These are phyloP conservation scores for Stentor roeselii DNA, from an alignment of 73 alveolate species.

Conservation along the genomic window DNA sequence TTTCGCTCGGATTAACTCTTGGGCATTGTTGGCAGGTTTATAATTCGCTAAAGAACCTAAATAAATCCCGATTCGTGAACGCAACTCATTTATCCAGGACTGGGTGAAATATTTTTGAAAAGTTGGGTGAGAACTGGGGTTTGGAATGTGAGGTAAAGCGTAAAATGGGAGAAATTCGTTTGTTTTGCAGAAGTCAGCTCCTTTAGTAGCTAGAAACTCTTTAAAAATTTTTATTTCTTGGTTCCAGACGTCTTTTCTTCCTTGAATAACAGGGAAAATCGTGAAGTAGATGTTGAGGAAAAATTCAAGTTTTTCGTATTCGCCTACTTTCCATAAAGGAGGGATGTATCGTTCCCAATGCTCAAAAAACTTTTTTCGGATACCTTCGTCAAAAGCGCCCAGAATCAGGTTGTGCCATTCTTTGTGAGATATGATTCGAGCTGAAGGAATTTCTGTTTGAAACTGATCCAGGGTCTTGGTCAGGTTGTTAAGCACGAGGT, in stretches of 20 bases:
- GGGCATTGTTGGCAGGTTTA: background rate
- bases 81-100: constrained; percentile 70
- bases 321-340: constrained; percentile 45
- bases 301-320: constrained; percentile 70
- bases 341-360: constrained; percentile 63
- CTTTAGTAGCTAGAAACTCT: constrained; percentile 73
- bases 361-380: constrained; percentile 48
- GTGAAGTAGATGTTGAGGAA: constrained; percentile 72
- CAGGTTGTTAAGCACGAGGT: constrained; percentile 4
- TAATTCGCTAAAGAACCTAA: constrained; percentile 17
- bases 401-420: constrained; percentile 22
- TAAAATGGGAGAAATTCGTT: constrained; percentile 85
- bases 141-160: constrained; percentile 84
- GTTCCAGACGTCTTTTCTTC: constrained; percentile 33
- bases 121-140: constrained; percentile 73
- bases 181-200: constrained; percentile 69
- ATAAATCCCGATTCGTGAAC: constrained; percentile 58
- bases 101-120: constrained; percentile 64
- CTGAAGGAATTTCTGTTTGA: background rate
- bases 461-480: background rate
- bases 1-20: background rate
- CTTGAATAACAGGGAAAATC: constrained; percentile 62
- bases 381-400: constrained; percentile 51
- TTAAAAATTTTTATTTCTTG: constrained; percentile 63
- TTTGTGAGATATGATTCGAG: background rate